Evolutionary conservation across 352 stramenopile species (phyloP).

Genomic region (Globisporangium paddicum): DNA sequence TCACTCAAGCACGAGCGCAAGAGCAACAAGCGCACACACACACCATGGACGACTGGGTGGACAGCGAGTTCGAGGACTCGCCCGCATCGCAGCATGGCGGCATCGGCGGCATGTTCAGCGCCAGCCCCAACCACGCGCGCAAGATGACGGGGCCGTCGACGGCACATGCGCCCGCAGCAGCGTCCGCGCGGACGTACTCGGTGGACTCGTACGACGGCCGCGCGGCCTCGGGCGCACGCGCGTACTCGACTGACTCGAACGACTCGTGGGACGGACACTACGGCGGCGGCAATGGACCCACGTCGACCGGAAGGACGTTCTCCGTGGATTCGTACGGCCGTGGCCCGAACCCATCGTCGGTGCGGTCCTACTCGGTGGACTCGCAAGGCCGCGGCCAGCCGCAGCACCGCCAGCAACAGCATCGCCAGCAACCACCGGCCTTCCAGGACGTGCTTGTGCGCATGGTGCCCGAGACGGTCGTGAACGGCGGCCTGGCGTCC

Average conservation of each 20-base stretch:
- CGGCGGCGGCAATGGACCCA: not conserved
- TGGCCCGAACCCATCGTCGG: no score
- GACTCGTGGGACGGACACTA: slow-evolving; percentile 17
- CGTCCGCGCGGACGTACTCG: slow-evolving; percentile 31
- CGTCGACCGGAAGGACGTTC: no score
- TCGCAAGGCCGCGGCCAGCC: slow-evolving; percentile 15
- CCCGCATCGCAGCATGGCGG: slow-evolving; percentile 46
- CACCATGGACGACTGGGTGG: slow-evolving; percentile 47
- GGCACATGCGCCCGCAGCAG: not conserved
- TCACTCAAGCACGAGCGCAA: not conserved
- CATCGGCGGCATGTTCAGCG: slow-evolving; percentile 72
- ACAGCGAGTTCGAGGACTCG: slow-evolving; percentile 75
- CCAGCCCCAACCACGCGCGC: slow-evolving; percentile 48
- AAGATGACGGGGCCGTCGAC: slow-evolving; percentile 8
- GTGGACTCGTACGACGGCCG: slow-evolving; percentile 21
- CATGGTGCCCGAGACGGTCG: slow-evolving; percentile 36
- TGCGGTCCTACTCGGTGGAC: slow-evolving; percentile 2
- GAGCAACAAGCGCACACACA: not conserved
- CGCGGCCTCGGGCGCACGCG: slow-evolving; percentile 14
- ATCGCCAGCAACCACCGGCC: slow-evolving; percentile 15
- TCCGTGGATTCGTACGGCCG: no score
- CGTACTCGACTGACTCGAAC: slow-evolving; percentile 10
- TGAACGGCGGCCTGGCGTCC: slow-evolving; percentile 32
- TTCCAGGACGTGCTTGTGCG: slow-evolving; percentile 57
- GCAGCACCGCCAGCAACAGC: slow-evolving; percentile 15